Evolutionary conservation across 116 monocot genomes (phyloP), one percentile per base, ranked within the genome.

Genomic region (Cymodocea nodosa): DNA sequence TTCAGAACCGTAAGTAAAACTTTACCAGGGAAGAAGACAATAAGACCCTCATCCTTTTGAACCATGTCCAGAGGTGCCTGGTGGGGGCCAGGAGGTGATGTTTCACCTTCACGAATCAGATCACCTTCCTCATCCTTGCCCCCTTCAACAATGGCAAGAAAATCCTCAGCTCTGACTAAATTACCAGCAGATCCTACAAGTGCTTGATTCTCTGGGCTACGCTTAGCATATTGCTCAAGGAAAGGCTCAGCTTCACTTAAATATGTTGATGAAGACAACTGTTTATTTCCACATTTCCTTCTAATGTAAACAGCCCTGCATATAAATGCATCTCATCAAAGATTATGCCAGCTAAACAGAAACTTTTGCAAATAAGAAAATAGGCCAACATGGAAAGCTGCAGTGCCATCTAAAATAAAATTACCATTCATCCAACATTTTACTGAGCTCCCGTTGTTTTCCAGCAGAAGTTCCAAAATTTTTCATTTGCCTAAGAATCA

Each of bases 351-450:
- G 36, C 35, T 35, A 69, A 49, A 56, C 8, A 51, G 8, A 77
- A 14, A 44, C 44, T 44, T 30, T 44, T 44, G 44, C 12, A 10
- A 44, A 44, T 7, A 44, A 44, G 44, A 44, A 44, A 44, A 68
- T 54, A 5, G 36, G 7, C 23, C 49, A 65, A 15, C 40, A 16
- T 49, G 48, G 20, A 18, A 55, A 54, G 54, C 18, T 54, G 54
- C 3, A 54, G 15, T 30, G 30, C 30, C 0, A 63, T 20, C 18
- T 49, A 9, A 44, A 7, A 58, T 55, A 54, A 30, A 55, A 55
- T 56, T 86, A 99, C 99, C 99, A 99, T 79, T 99, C 89, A 64
- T 99, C 99, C 69, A 99, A 67, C 92, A 99, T 84, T 82, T 84
- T 84, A 74, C 79, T 81, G 37, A 99, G 85, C 52, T 92, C 76